Conservation (phyloP, 2,329 filamentous ascomycete genomes). For the Fusarium sp. region DNA sequence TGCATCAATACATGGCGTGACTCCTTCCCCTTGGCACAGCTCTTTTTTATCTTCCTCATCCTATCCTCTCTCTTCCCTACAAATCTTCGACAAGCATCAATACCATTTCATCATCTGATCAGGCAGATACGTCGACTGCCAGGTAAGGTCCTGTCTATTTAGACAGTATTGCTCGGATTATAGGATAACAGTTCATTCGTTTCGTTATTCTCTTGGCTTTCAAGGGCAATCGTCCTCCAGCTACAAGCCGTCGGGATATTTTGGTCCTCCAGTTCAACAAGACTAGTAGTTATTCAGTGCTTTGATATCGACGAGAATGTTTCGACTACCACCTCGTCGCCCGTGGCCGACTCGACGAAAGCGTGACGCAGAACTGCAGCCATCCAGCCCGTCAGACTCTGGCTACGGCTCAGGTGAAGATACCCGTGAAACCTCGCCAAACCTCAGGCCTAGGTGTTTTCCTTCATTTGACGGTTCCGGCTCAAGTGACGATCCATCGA, state of each 20-base stretch:
- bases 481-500: constrained; percentile 7
- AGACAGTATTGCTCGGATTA: constrained; percentile 24
- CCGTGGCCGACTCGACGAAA: constrained; percentile 13
- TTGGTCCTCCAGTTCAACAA: neutral
- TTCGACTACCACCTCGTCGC: constrained; percentile 22
- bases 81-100: constrained; percentile 35
- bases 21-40: constrained; percentile 36
- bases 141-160: constrained; percentile 6
- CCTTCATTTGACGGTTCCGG: constrained; percentile 34
- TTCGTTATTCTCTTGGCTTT: constrained; percentile 17
- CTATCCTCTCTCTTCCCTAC: constrained; percentile 34
- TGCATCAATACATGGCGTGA: constrained; percentile 12
- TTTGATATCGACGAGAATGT: constrained; percentile 12
- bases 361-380: constrained; percentile 1
- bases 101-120: constrained; percentile 21
- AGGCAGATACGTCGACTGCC: constrained; percentile 10
- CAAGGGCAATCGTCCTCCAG: neutral
- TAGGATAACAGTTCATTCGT: constrained; percentile 36
- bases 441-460: constrained; percentile 6
- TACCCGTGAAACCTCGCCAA: constrained; percentile 11
- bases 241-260: neutral
- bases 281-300: neutral
- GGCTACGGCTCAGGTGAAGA: constrained; percentile 45
- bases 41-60: constrained; percentile 18
- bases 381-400: constrained; percentile 42